Evolutionary conservation across 2,329 filamentous ascomycete genomes (phyloP).

Genomic region (Coniochaeta sp.): DNA sequence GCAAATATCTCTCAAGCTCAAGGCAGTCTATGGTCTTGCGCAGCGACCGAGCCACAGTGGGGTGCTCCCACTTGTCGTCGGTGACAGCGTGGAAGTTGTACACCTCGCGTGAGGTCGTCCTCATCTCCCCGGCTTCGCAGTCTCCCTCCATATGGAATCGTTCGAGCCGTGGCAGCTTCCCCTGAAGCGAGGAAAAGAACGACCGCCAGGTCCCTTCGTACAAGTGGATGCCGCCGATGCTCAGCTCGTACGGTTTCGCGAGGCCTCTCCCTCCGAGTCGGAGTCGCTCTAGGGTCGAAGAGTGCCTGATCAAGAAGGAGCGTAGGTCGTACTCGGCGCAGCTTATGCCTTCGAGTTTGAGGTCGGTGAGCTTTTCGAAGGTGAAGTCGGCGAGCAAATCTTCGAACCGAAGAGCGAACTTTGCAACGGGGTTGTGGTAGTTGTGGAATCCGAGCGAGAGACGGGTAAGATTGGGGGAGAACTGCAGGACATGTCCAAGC

Average conservation of each 20-base stretch:
- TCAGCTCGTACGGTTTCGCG: conserved; percentile 27
- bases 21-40: conserved; percentile 26
- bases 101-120: conserved; percentile 27
- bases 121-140: conserved; percentile 31
- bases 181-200: conserved; percentile 31
- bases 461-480: conserved; percentile 25
- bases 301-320: conserved; percentile 32
- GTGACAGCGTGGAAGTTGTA: conserved; percentile 34
- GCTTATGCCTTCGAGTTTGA: conserved; percentile 34
- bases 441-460: conserved; percentile 34
- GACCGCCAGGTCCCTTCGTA: conserved; percentile 34
- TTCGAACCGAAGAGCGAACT: conserved; percentile 31
- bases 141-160: conserved; percentile 38
- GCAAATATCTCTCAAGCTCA: conserved; percentile 32
- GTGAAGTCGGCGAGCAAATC: conserved; percentile 28
- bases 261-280: conserved; percentile 37
- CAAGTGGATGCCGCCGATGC: conserved; percentile 35
- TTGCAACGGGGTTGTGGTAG: conserved; percentile 28
- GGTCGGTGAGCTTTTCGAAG: conserved; percentile 28
- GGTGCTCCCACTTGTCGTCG: conserved; percentile 29
- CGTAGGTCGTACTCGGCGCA: conserved; percentile 35
- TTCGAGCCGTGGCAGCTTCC: conserved; percentile 27
- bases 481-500: conserved; percentile 32
- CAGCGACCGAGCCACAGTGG: conserved; percentile 16
- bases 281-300: conserved; percentile 28